Conservation (phyloP, 2,329 filamentous ascomycete species). For the Sporothrix euskadiensis region DNA sequence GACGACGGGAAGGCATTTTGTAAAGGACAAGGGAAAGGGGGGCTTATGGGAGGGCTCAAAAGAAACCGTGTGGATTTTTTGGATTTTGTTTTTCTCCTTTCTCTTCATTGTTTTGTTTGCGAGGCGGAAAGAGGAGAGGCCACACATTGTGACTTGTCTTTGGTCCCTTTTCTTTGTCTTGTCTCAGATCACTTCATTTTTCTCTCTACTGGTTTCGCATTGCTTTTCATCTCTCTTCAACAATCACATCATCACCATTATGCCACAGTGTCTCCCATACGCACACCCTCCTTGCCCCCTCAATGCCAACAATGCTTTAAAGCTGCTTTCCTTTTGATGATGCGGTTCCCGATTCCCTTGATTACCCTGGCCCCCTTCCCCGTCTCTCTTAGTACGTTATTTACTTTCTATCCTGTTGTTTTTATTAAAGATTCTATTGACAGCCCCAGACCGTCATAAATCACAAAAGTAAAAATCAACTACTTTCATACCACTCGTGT, state of each 20-base stretch:
- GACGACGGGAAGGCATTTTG: not conserved
- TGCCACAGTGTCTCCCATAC: not conserved
- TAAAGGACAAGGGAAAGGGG: not conserved
- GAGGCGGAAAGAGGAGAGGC: not conserved
- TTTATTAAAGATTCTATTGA: not conserved
- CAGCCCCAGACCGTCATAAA: not conserved
- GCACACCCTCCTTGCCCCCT: not conserved
- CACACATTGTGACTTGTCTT: not conserved
- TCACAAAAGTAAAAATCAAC: not conserved
- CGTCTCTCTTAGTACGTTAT: not conserved
- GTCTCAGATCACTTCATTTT: not conserved
- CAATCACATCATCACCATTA: slow-evolving; percentile 5
- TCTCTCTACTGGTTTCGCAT: not conserved
- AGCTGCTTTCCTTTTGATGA: too few relatives aligned
- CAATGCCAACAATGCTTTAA: not conserved
- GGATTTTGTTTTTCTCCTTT: not conserved
- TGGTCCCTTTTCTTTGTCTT: not conserved
- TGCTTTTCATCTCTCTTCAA: not conserved
- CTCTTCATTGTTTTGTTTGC: not conserved
- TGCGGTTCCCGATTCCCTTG: not conserved
- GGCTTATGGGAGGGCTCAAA: not conserved
- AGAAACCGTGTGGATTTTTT: slow-evolving; percentile 6
- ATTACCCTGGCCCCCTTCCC: not conserved
- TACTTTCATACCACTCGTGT: not conserved
- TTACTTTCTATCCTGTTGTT: not conserved